Percentiles rank a stretch among this genome's conserved stretches.
These are phyloP conservation scores for Cladosporium sp. DNA, from an alignment of 2,329 filamentous ascomycete genomes.

Conservation along the genomic window DNA sequence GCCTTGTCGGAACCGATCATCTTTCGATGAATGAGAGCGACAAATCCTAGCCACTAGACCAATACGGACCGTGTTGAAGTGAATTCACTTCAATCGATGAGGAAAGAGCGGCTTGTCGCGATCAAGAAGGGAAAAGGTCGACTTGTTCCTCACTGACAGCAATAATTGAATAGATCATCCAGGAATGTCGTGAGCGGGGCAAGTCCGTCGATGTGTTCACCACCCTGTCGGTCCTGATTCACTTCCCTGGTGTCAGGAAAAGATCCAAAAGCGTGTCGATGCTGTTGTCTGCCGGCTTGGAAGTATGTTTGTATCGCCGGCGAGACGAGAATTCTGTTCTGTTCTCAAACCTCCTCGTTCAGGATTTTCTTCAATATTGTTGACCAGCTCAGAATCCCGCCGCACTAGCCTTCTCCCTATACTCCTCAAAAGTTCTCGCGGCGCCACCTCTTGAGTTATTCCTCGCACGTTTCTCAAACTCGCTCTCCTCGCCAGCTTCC, in stretches of 20 bases:
- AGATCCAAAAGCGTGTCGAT: no score
- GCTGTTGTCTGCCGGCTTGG: no score
- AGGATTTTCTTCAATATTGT: no score
- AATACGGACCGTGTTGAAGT: neutral
- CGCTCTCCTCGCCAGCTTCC: slow-evolving; percentile 25
- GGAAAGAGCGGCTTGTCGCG: neutral
- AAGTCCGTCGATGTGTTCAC: no score
- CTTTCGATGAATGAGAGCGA: slow-evolving; percentile 4
- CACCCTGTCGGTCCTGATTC: no score
- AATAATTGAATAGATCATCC: no score
- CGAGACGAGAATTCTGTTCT: no score
- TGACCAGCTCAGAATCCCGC: slow-evolving; percentile 25
- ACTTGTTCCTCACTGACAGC: no score
- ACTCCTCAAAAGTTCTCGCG: slow-evolving; percentile 44
- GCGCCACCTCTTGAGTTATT: slow-evolving; percentile 26
- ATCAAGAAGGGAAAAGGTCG: neutral
- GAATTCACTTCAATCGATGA: neutral
- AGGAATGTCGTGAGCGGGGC: no score
- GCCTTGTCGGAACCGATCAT: slow-evolving; percentile 4
- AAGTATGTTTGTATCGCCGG: no score
- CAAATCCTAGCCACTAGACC: slow-evolving; percentile 8
- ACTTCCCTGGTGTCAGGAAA: no score
- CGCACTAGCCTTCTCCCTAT: slow-evolving; percentile 38
- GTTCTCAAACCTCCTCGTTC: no score
- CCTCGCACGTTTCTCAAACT: slow-evolving; percentile 25